A percentile compares a stretch with the other conserved stretches of the same genome.
Evolutionary conservation across 2,329 filamentous ascomycete genomes (phyloP).

Genomic region (Colletotrichum liriopes): DNA sequence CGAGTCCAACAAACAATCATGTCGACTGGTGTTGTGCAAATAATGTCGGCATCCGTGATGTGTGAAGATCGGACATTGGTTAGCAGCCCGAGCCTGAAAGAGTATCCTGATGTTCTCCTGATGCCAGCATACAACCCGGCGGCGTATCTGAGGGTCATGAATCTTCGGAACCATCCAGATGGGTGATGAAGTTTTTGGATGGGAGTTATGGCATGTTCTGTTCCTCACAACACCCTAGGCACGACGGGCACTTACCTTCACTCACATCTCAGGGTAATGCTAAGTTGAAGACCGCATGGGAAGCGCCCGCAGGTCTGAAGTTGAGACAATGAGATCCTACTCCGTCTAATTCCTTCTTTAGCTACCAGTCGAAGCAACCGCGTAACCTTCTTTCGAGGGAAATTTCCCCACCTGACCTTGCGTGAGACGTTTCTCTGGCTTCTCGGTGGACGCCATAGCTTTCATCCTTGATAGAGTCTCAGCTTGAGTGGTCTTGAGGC

Average conservation of each 20-base stretch:
- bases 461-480: background rate
- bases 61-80: background rate
- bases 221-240: background rate
- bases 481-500: background rate
- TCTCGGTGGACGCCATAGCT: background rate
- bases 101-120: background rate
- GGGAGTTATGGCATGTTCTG: background rate
- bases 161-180: background rate
- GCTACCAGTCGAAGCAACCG: background rate
- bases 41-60: conserved; percentile 9
- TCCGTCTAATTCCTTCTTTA: background rate
- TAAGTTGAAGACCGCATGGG: background rate
- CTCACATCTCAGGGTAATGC: background rate
- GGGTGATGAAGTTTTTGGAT: too few relatives aligned
- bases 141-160: background rate
- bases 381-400: too few relatives aligned
- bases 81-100: background rate
- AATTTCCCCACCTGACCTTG: background rate
- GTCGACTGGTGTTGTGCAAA: conserved; percentile 6
- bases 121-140: background rate
- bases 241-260: background rate
- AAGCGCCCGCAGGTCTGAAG: background rate
- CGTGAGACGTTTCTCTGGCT: background rate
- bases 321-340: conserved; percentile 9
- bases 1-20: conserved; percentile 15